Evolutionary conservation across 371 early-diverging fungal genomes (phyloP), one percentile per base, ranked within the genome.

Genomic region (Mortierella sp.): DNA sequence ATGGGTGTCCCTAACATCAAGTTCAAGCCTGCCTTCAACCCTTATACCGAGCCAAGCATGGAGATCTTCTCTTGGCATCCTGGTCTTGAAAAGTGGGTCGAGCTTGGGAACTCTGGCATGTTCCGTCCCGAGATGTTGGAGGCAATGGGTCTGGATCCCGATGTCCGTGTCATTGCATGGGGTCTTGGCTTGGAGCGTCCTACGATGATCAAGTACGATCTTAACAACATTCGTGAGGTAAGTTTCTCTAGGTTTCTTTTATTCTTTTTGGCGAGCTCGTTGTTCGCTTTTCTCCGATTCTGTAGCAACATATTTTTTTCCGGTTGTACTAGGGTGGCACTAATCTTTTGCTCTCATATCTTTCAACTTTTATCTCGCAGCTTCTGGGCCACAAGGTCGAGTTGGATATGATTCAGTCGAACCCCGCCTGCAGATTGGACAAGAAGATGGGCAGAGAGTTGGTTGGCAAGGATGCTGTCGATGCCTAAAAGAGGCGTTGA

Each of bases 11-110:
- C 90, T 51, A 95, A 96, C 75, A 92, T 99, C 62, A 94, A 97
- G 72, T 99, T 99, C 94, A 99, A 99, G 91, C 99, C 99, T 48
- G 98, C 99, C 15, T 99, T 96, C 88, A 99, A 99, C 86, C 99
- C 99, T 62, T 99, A 99, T 88, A 99, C 99, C 46, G 99, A 99
- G 85, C 99, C 99, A 52, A 94, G 94, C 70, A 94, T 99, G 98
- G 99, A 99, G 81, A 97, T 99, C 79, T 99, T 99, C 89, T 96
- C 99, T 50, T 99, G 96, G 88, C 99, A 99, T 83, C 94, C 85
- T 75, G 96, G 96, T 37, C 88, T 99, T 73, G 89, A 93, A 68
- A 92, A 93, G 84, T 99, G 99, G 99, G 97, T 99, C 60, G 99
- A 99, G 85, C 94, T 99, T 59, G 99, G 99, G 64, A 99, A 99